A percentile compares a stretch with the other conserved stretches of the same genome.
These are phyloP conservation scores for Nicotiana tabacum DNA, from an alignment of 257 asterid genomes.

Conservation along the genomic window DNA sequence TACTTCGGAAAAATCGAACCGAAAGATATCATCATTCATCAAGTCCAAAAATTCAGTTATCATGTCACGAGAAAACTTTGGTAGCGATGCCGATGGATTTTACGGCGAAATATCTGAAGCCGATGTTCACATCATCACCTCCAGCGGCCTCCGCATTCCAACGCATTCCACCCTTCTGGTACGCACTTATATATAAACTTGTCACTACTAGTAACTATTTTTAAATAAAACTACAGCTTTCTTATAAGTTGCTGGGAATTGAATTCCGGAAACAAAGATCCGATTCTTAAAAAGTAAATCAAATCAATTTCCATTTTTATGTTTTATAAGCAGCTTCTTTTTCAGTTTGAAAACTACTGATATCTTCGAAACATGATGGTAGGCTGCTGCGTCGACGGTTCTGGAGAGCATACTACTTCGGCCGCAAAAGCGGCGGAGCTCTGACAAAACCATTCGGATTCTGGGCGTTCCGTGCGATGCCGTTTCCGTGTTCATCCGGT, in stretches of 20 bases:
- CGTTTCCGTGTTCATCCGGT: conserved; percentile 59
- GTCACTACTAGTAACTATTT: background rate
- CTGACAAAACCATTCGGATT: conserved; percentile 50
- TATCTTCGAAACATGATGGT: background rate
- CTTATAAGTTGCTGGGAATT: too few relatives aligned
- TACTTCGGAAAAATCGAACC: background rate
- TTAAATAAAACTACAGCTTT: too few relatives aligned
- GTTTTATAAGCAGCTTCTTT: background rate
- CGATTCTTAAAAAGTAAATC: too few relatives aligned
- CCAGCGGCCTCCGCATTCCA: conserved; percentile 57
- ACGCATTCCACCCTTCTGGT: conserved; percentile 72
- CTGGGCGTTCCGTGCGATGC: conserved; percentile 91
- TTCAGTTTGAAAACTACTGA: background rate
- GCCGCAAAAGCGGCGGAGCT: conserved; percentile 48
- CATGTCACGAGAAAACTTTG: conserved; percentile 16
- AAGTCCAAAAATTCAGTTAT: background rate
- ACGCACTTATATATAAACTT: background rate
- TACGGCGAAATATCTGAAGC: conserved; percentile 43
- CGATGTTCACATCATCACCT: conserved; percentile 53
- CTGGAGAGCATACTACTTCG: conserved; percentile 68
- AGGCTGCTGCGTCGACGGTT: conserved; percentile 86
- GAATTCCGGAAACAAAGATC: too few relatives aligned
- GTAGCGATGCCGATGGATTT: background rate
- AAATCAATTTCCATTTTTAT: background rate
- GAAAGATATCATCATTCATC: background rate